phyloP scores from a whole-genome alignment of 2,329 filamentous ascomycete genomes.

The Colletotrichum paranaense region DNA sequence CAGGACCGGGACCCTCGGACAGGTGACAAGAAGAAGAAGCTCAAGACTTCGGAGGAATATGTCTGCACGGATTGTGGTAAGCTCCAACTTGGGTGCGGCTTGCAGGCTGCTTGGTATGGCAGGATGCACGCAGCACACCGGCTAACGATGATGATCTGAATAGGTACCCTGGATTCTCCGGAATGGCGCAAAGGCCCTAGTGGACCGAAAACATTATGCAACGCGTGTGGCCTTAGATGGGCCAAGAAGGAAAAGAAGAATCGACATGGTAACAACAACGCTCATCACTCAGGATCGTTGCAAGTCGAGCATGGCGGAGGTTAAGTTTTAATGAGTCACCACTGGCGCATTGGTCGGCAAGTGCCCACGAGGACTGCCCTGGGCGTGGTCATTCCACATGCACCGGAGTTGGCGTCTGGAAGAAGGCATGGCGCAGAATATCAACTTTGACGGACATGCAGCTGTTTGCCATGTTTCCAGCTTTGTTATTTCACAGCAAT shows the following conservation, averaged over 20 bases:
- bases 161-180: slow-evolving; percentile 86
- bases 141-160: slow-evolving; percentile 7
- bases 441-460: slow-evolving; percentile 25
- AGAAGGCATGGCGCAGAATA: slow-evolving; percentile 23
- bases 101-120: not conserved
- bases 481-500: slow-evolving; percentile 21
- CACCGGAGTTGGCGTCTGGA: slow-evolving; percentile 22
- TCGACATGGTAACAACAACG: slow-evolving; percentile 38
- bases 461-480: slow-evolving; percentile 25
- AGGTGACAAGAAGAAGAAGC: slow-evolving; percentile 87
- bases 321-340: slow-evolving; percentile 12
- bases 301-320: slow-evolving; percentile 28
- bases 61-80: slow-evolving; percentile 93
- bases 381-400: not conserved
- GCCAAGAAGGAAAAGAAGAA: slow-evolving; percentile 86
- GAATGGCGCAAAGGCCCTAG: slow-evolving; percentile 95
- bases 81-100: slow-evolving; percentile 42
- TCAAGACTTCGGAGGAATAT: slow-evolving; percentile 87
- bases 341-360: slow-evolving; percentile 13
- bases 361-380: not conserved
- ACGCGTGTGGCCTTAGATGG: slow-evolving; percentile 86
- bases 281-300: slow-evolving; percentile 20
- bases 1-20: slow-evolving; percentile 79
- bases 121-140: not conserved
- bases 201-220: slow-evolving; percentile 94